Percentiles rank a stretch among this genome's conserved stretches.
Conservation (phyloP, 129 eudicot species). For the Solidago caesia region DNA sequence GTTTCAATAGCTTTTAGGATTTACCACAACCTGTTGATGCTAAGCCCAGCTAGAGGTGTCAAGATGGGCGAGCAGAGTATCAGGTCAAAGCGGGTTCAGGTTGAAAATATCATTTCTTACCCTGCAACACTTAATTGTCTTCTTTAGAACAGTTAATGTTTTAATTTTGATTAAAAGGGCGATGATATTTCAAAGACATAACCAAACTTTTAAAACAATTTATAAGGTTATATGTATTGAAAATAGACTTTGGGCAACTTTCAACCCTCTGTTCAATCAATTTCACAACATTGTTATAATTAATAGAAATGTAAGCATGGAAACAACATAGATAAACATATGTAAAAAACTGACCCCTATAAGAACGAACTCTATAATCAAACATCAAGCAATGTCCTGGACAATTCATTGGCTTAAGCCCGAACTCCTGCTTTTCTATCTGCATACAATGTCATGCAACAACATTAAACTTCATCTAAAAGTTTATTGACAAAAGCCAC, state of each 20-base stretch:
- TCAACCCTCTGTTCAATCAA: neutral
- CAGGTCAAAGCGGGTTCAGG: neutral
- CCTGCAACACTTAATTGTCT: no score
- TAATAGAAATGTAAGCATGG: slow-evolving; percentile 3
- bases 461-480: slow-evolving; percentile 6
- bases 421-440: slow-evolving; percentile 92
- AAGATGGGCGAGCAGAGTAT: neutral
- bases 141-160: neutral
- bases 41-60: neutral
- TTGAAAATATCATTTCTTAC: neutral
- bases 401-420: slow-evolving; percentile 98
- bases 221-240: neutral
- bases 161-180: neutral
- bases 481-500: slow-evolving; percentile 5
- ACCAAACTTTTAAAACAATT: neutral
- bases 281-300: neutral
- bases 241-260: neutral
- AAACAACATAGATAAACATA: neutral
- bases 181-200: neutral
- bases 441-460: slow-evolving; percentile 40
- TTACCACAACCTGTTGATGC: neutral
- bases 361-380: slow-evolving; percentile 79
- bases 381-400: slow-evolving; percentile 91
- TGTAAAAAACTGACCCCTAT: slow-evolving; percentile 56
- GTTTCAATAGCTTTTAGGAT: neutral